These are phyloP conservation scores for Lathyrus oleraceus DNA, from an alignment of 306 rosid genomes.

Conservation along the genomic window DNA sequence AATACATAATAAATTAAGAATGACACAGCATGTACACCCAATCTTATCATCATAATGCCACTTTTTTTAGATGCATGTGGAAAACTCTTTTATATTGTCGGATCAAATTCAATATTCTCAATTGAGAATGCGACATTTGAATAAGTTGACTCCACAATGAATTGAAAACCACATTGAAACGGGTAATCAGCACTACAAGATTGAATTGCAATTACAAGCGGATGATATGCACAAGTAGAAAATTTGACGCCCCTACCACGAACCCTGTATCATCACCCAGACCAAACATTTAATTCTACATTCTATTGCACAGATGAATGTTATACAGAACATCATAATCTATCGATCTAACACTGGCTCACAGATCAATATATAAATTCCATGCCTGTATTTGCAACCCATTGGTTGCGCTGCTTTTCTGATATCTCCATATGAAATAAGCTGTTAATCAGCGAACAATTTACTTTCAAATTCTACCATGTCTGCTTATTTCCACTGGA, in stretches of 20 bases:
- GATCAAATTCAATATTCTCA: not conserved
- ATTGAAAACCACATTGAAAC: constrained; percentile 19
- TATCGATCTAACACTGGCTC: constrained; percentile 28
- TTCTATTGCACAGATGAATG: constrained; percentile 46
- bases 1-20: no score
- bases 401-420: constrained; percentile 30
- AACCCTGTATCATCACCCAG: constrained; percentile 38
- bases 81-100: not conserved
- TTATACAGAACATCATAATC: constrained; percentile 49
- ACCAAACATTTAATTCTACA: constrained; percentile 52
- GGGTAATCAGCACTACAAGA: constrained; percentile 14
- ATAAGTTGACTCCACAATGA: not conserved
- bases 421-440: constrained; percentile 38
- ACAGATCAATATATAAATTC: constrained; percentile 33
- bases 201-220: constrained; percentile 17
- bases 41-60: no score
- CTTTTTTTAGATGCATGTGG: not conserved
- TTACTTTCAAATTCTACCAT: constrained; percentile 54
- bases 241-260: constrained; percentile 3
- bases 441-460: constrained; percentile 29
- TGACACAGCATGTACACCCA: no score
- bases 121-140: not conserved
- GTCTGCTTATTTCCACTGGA: constrained; percentile 56
- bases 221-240: constrained; percentile 21
- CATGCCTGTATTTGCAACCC: constrained; percentile 31